Conservation (phyloP, 192 early-diverging fungal genomes). For the Podochytrium sp. region DNA sequence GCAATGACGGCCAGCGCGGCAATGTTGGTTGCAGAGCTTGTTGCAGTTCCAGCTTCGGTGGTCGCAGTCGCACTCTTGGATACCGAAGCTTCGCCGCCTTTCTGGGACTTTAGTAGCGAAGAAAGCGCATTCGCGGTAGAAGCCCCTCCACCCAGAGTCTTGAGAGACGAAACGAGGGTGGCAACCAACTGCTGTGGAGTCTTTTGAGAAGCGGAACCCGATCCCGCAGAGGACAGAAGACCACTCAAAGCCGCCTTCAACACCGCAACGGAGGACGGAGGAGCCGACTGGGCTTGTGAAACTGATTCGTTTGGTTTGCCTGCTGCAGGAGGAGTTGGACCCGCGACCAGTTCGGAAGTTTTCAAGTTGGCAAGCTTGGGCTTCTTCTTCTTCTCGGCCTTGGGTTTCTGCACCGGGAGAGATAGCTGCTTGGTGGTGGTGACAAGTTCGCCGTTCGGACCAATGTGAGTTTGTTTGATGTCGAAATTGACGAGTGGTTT, state of each 20-base stretch:
- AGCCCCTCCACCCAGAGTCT: not conserved
- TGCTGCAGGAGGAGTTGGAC: too few relatives aligned
- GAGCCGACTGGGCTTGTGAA: not conserved
- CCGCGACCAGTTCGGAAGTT: not conserved
- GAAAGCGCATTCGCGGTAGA: not conserved
- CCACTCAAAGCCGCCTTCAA: conserved; percentile 5
- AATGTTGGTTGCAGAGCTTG: not conserved
- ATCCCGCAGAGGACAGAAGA: not conserved
- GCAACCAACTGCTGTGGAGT: not conserved
- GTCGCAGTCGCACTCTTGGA: not conserved
- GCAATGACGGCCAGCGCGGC: conserved; percentile 26
- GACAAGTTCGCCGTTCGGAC: conserved; percentile 50
- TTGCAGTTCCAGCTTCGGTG: not conserved
- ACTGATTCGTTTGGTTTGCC: not conserved
- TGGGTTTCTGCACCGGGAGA: conserved; percentile 2
- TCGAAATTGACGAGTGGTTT: conserved; percentile 44
- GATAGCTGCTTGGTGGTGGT: conserved; percentile 44
- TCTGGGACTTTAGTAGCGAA: conserved; percentile 1
- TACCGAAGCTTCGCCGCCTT: not conserved
- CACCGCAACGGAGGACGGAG: not conserved
- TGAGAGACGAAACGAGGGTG: conserved; percentile 4
- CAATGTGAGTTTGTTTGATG: conserved; percentile 50
- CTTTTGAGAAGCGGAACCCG: not conserved
- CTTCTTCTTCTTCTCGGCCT: not conserved
- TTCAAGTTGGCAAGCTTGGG: not conserved